Base-by-base conservation (phyloP, 1,284 basidiomycete genomes). In the Amylostereum chailletii region DNA sequence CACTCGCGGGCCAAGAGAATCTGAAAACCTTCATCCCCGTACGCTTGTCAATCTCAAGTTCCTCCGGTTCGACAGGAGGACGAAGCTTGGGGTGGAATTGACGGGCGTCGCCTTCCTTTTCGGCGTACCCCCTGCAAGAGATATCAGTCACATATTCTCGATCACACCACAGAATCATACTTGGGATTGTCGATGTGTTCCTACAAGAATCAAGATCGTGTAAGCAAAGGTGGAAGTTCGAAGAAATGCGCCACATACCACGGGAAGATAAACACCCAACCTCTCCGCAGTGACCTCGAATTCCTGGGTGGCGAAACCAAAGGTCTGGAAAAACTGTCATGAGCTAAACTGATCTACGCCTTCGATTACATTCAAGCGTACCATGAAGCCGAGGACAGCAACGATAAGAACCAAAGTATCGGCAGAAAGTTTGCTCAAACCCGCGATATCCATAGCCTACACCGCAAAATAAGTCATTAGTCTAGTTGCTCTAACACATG, bases 221-320 rank as follows among this genome's bases (percentile, higher is more conserved):
- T 26, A 19, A 30, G 11, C 31, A 49, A 3, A 11, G 8, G 19
- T 38, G 29, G 27, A 39, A 26, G 9, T 9, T 65, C 57, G 45
- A 63, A 62, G 47, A 60, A 31, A 34, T n/a, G 19, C 19, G 19
- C 19, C 27, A 66, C 73, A 58, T 58, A 75, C 79, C 4, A 79
- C 75, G 5, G 86, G 85, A 4, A 90, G 75, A 65, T 93, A 93
- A 27, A 87, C 86, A 4, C 87, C 87, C n/a, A 93, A 74, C 45
- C 88, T 75, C 49, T 91, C 88, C 40, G 81, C 72, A 7, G 89
- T 93, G 33, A 93, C 82, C 67, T 92, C 76, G 54, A 90, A 93
- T 63, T 90, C 87, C 50, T 75, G 74, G 5, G 82, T 83, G 26
- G 80, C 77, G 58, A 82, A 88, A 6, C 87, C 88, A 57, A 81